Conservation (phyloP, 1,139 yeast genomes). For the Yarrowia galli region DNA sequence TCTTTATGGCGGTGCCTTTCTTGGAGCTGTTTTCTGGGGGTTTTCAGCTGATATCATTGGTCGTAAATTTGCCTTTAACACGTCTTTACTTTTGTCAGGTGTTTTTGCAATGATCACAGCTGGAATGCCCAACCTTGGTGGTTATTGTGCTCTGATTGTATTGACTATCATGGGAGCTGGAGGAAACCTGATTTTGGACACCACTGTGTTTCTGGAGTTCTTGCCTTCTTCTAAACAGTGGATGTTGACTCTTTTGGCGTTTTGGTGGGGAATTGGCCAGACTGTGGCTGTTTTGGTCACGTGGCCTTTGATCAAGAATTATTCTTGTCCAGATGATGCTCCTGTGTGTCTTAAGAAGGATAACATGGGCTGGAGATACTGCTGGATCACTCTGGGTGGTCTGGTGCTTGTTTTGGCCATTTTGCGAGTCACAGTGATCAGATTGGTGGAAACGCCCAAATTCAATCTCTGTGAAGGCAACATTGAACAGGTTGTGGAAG, state of each 20-base stretch:
- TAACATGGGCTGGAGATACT: conserved; percentile 67
- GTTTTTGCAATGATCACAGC: conserved; percentile 61
- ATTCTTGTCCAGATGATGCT: conserved; percentile 55
- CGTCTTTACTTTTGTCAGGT: conserved; percentile 60
- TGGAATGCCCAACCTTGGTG: conserved; percentile 55
- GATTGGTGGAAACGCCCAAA: conserved; percentile 64
- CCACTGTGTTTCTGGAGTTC: conserved; percentile 64
- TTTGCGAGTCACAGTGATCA: conserved; percentile 56
- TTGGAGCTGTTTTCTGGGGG: conserved; percentile 66
- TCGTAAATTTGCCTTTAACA: conserved; percentile 62
- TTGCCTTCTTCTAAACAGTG: conserved; percentile 61
- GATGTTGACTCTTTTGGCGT: conserved; percentile 62
- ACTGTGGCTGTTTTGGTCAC: conserved; percentile 60
- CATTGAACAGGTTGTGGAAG: conserved; percentile 56
- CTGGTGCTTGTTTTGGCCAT: conserved; percentile 60
- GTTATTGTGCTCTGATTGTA: conserved; percentile 59
- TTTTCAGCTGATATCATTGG: conserved; percentile 67
- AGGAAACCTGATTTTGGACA: conserved; percentile 66
- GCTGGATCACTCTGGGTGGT: conserved; percentile 60
- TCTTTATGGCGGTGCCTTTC: conserved; percentile 59
- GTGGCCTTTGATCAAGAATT: conserved; percentile 62
- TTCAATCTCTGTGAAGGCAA: conserved; percentile 59
- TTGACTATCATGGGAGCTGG: conserved; percentile 60
- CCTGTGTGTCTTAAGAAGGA: conserved; percentile 55
- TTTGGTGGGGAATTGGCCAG: conserved; percentile 69